A percentile compares a stretch with the other conserved stretches of the same genome.
These are phyloP conservation scores for Geoglossum cookeanum DNA, from an alignment of 2,329 filamentous ascomycete species.

Conservation along the genomic window DNA sequence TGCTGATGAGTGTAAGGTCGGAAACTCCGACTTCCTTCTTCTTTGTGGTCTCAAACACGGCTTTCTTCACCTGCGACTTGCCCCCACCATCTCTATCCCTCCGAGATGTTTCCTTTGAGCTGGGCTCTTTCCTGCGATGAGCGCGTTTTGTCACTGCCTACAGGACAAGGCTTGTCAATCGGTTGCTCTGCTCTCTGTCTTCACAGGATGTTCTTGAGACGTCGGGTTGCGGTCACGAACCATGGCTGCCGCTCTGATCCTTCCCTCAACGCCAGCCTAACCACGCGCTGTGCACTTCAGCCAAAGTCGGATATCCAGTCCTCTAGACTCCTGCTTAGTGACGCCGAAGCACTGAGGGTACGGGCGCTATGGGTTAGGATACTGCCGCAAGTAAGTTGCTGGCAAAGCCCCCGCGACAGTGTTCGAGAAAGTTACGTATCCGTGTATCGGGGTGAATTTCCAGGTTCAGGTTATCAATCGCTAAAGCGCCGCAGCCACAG, in stretches of 20 bases:
- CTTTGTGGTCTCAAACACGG: constrained; percentile 86
- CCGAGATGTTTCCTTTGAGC: constrained; percentile 18
- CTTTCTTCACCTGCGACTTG: constrained; percentile 70
- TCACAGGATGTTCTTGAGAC: not conserved
- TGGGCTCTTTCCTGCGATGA: constrained; percentile 35
- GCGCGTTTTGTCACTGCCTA: constrained; percentile 38
- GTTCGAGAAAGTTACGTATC: not conserved
- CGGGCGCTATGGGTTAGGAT: not conserved
- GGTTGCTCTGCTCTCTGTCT: not conserved
- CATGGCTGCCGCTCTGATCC: not conserved
- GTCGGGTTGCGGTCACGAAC: not conserved
- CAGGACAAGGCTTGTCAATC: not conserved
- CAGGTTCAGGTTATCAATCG: not conserved
- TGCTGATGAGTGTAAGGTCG: constrained; percentile 91
- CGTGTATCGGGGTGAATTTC: not conserved
- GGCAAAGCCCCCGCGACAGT: not conserved
- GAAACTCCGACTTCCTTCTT: constrained; percentile 99
- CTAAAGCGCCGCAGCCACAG: not conserved
- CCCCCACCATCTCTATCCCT: constrained; percentile 27
- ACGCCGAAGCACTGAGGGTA: not conserved
- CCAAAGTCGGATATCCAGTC: not conserved
- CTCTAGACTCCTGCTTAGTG: not conserved
- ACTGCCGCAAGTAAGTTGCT: not conserved
- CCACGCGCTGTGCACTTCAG: not conserved
- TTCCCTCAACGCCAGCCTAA: not conserved